A percentile compares a stretch with the other conserved stretches of the same genome.
Conservation (phyloP, 352 stramenopile species). For the Phytophthora pluvialis region DNA sequence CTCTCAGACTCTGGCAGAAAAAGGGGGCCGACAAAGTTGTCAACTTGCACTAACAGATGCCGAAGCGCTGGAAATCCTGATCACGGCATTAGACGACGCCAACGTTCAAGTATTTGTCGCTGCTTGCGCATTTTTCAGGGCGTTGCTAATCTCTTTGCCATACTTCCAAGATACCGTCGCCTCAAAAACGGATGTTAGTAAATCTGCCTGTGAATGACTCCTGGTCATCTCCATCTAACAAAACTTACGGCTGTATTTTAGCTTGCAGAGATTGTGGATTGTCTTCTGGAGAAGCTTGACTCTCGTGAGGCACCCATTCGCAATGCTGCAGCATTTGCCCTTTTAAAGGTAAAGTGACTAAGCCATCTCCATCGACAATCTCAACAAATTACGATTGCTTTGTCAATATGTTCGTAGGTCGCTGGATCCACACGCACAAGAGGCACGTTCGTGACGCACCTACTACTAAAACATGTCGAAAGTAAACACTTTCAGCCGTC, state of each 20-base stretch:
- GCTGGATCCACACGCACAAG: conserved; percentile 41
- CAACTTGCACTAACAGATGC: conserved; percentile 3
- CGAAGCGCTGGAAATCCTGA: conserved; percentile 14
- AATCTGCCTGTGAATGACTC: background rate
- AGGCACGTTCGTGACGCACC: conserved; percentile 51
- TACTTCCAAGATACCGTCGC: conserved; percentile 23
- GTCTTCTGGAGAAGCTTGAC: conserved; percentile 18
- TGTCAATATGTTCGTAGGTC: conserved; percentile 20
- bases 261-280: conserved; percentile 13
- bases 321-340: conserved; percentile 18
- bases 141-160: conserved; percentile 5
- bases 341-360: conserved; percentile 20
- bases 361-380: background rate
- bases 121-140: conserved; percentile 21
- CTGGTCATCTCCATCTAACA: background rate
- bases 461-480: conserved; percentile 40
- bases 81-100: conserved; percentile 11
- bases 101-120: conserved; percentile 26
- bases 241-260: conserved; percentile 6
- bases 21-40: background rate
- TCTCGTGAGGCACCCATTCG: conserved; percentile 16
- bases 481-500: conserved; percentile 15
- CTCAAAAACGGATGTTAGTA: conserved; percentile 23
- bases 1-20: background rate
- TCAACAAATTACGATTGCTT: background rate